phyloP scores from a whole-genome alignment of 768 basidiomycete species.

The Podaxis mareebaensis region DNA sequence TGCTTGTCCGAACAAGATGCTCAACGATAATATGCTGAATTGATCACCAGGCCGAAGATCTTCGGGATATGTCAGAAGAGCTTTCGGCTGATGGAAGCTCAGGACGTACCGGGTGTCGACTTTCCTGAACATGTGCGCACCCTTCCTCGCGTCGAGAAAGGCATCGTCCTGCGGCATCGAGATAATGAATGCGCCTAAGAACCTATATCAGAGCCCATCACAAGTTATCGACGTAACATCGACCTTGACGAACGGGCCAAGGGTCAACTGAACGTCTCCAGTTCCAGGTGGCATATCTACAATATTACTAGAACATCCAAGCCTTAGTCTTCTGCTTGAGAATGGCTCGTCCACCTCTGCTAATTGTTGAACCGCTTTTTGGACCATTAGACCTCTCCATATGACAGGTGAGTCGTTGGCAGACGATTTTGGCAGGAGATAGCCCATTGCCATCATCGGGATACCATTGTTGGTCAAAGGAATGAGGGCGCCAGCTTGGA shows the following conservation, averaged over 20 bases:
- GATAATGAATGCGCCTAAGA: conserved; percentile 86
- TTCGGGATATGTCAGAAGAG: conserved; percentile 29
- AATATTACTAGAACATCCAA: conserved; percentile 81
- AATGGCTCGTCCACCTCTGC: conserved; percentile 28
- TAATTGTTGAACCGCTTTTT: conserved; percentile 81
- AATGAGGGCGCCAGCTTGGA: conserved; percentile 69
- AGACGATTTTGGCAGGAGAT: conserved; percentile 64
- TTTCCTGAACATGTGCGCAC: conserved; percentile 90
- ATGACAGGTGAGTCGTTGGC: conserved; percentile 69
- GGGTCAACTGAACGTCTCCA: conserved; percentile 90
- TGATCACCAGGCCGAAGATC: conserved; percentile 87
- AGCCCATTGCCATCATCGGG: conserved; percentile 97
- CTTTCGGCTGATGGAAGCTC: background rate
- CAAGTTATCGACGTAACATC: conserved; percentile 55
- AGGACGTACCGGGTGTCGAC: conserved; percentile 72
- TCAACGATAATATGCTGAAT: conserved; percentile 85
- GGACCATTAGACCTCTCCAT: conserved; percentile 98
- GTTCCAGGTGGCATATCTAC: conserved; percentile 98
- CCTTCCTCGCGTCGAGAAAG: conserved; percentile 87
- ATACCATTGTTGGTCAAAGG: conserved; percentile 88
- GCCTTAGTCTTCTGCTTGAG: conserved; percentile 41
- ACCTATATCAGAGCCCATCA: background rate
- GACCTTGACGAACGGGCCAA: conserved; percentile 83
- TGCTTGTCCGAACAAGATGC: conserved; percentile 49
- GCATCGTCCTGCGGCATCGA: conserved; percentile 96